Conservation (phyloP, 139 green algal species). For the Eudorina sp. region DNA sequence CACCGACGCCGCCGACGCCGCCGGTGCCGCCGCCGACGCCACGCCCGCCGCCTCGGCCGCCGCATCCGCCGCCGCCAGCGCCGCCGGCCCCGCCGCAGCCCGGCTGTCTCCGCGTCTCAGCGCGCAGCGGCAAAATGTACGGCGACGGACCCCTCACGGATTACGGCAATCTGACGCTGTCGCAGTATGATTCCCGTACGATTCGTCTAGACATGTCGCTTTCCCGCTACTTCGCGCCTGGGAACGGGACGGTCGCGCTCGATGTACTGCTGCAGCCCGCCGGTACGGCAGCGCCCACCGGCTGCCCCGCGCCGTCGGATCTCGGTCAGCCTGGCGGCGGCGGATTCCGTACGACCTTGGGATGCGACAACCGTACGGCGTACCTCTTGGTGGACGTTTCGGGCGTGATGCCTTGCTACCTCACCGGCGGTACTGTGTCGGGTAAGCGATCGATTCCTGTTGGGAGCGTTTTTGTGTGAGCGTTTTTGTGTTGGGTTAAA, state of each 20-base stretch:
- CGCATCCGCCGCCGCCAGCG: not conserved
- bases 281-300: not conserved
- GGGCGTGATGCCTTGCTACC: not conserved
- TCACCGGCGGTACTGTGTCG: not conserved
- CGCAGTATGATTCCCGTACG: not conserved
- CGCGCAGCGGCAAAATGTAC: slow-evolving; percentile 2
- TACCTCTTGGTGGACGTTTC: slow-evolving; percentile 6
- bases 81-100: not conserved
- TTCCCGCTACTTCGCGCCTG: not conserved
- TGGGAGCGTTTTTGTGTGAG: no score
- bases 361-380: not conserved
- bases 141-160: not conserved
- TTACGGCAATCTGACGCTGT: slow-evolving; percentile 23
- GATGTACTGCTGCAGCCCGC: not conserved
- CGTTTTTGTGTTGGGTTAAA: no score
- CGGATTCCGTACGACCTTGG: slow-evolving; percentile 4
- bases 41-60: not conserved
- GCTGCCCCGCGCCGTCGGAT: slow-evolving; percentile 2
- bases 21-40: not conserved
- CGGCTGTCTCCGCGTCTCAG: slow-evolving; percentile 9
- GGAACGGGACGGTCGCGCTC: not conserved
- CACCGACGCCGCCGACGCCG: not conserved
- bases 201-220: not conserved
- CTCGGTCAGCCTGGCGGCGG: not conserved
- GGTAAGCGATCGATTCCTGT: not conserved